Percentiles rank a stretch among this genome's conserved stretches.
phyloP scores from a whole-genome alignment of 163 green algal genomes.

The Scenedesmus sp. region DNA sequence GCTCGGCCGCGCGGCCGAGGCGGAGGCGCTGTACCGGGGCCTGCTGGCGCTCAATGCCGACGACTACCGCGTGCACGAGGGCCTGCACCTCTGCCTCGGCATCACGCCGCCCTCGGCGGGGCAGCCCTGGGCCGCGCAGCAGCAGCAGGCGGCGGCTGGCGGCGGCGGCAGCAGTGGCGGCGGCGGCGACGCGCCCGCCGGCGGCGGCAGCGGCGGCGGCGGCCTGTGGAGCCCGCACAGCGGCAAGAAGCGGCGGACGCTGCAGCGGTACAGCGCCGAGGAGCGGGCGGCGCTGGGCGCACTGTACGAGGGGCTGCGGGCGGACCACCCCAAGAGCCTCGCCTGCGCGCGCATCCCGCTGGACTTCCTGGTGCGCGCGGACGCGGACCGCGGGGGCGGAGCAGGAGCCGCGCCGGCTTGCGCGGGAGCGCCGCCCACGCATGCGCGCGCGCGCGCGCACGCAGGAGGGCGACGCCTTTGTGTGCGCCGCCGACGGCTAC shows the following conservation, averaged over 20 bases:
- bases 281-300: constrained; percentile 61
- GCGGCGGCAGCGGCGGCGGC: constrained; percentile 24
- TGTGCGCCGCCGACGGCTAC: constrained; percentile 75
- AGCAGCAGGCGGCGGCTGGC: constrained; percentile 16
- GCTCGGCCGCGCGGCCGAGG: constrained; percentile 62
- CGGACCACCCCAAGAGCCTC: constrained; percentile 67
- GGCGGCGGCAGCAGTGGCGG: background rate
- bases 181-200: background rate
- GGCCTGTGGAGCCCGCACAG: constrained; percentile 25
- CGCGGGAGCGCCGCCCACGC: too few species aligned
- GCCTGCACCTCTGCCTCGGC: constrained; percentile 60
- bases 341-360: constrained; percentile 84
- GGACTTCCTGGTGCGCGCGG: constrained; percentile 88
- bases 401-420: too few species aligned
- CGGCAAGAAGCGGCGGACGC: constrained; percentile 30
- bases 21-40: constrained; percentile 73
- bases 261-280: constrained; percentile 47
- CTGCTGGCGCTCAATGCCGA: constrained; percentile 90
- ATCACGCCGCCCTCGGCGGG: background rate
- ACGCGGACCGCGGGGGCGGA: too few species aligned
- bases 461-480: constrained; percentile 79
- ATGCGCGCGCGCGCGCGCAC: too few species aligned
- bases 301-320: constrained; percentile 84
- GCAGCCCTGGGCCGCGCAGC: constrained; percentile 41
- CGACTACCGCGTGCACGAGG: constrained; percentile 89